Base-by-base conservation (phyloP, 2,329 filamentous ascomycete species). In the Fusarium decemcellulare region DNA sequence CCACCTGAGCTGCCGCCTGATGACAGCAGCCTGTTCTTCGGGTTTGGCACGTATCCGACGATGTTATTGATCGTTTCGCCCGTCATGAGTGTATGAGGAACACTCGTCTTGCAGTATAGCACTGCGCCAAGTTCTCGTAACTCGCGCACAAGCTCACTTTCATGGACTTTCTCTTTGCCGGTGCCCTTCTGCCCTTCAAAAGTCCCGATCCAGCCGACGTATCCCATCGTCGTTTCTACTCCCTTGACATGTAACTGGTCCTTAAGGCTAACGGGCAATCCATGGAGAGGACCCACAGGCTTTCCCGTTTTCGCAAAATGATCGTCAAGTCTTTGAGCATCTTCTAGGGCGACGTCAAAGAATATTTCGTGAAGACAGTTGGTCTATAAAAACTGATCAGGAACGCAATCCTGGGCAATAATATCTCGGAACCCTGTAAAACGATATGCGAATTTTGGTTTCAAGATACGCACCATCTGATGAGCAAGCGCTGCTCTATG, bases 231-330 rank as follows among this genome's bases (percentile, higher is more conserved):
- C 2, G 84, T 84, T 63, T 90, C 86, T 5, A 84, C 73, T 5
- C 86, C 88, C 62, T 84, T 84, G 51, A 91, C 80, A 37, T 90
- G 84, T 76, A 90, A 90, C n/a, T 87, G 86, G 63, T 90, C 88
- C 75, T 90, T 90, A 4, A 69, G 40, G 5, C 50, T 63, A 6
- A 71, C 30, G 6, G 68, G 68, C 8, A 71, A 32, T 6, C 68
- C 65, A 47, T 68, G 65, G 12, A 37, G 14, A 11, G 34, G 34
- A 37, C 34, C 34, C 3, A 7, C 3, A 37, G 34, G 34, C 10
- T 15, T 15, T 10, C 14, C 14, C 3, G 10, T 15, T 11, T 10
- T 15, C 10, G 34, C 5, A 37, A 37, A 15, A 11, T 15, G 6
- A 11, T 37, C 34, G 14, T 37, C 34, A 3, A 37, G 34, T 10